Evolutionary conservation across 306 rosid species (phyloP), one percentile per base, ranked within the genome.

Genomic region (Cercis canadensis): DNA sequence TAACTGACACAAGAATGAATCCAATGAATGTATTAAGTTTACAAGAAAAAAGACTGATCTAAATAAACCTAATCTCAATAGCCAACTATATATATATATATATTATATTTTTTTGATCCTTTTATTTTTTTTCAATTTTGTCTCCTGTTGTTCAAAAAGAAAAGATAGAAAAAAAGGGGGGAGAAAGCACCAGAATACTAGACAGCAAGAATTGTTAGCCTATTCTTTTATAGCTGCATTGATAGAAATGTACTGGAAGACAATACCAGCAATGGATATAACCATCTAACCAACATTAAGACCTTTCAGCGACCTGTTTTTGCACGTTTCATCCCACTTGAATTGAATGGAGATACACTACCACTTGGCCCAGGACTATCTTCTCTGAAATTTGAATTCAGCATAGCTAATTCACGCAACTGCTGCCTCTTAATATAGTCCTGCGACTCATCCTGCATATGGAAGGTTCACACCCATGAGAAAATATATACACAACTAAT

Each of bases 321-420:
- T 3, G 97, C 96, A 31, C 98, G 92, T 53, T 92, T 92, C 98
- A 92, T 90, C 44, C 97, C 98, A 6, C 98, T 90, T 4, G 98
- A 85, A 74, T 88, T 90, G 92, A 92, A 90, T 11, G 98, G 98
- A 62, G 98, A 90, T 73, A 88, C 87, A 34, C 97, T 86, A 3
- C 98, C 97, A 52, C 96, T 85, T 36, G 97, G 96, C 11, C 97
- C 92, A 2, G 98, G 96, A 73, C 96, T 88, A 74, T 90, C 98
- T 85, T 92, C 98, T 83, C 97, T 78, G 75, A 92, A 80, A 72
- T 86, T 92, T 33, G 97, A 90, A 78, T 92, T 92, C 84, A 92
- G 84, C 87, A 92, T 69, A 0, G 98, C 98, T 45, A 92, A 73
- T 73, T 92, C 98, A 1, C 97, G 88, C 87, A 92, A 39, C 81